Conservation (phyloP, 2,329 filamentous ascomycete genomes). For the Exophiala bonariae region DNA sequence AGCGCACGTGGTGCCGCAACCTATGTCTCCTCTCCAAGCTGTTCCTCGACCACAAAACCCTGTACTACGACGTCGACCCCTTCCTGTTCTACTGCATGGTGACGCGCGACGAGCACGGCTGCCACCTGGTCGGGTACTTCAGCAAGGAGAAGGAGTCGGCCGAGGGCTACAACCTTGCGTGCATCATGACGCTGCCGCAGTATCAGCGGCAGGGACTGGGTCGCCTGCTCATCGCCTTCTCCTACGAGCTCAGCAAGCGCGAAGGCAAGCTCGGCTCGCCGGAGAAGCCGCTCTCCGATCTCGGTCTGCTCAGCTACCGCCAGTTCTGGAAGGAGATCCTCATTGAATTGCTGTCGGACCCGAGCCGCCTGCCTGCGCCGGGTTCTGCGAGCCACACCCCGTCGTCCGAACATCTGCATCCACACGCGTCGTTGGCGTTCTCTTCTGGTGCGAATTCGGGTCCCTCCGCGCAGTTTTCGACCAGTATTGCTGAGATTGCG, state of each 20-base stretch:
- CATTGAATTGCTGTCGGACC: slow-evolving; percentile 77
- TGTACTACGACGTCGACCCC: slow-evolving; percentile 79
- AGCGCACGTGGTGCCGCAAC: slow-evolving; percentile 98
- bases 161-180: slow-evolving; percentile 96
- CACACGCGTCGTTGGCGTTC: slow-evolving; percentile 19
- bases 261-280: slow-evolving; percentile 94
- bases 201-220: slow-evolving; percentile 96
- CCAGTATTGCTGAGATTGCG: slow-evolving; percentile 84
- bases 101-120: slow-evolving; percentile 92
- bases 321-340: slow-evolving; percentile 98
- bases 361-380: slow-evolving; percentile 52
- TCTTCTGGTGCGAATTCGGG: slow-evolving; percentile 11
- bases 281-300: slow-evolving; percentile 92
- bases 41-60: slow-evolving; percentile 96
- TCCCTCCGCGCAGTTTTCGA: slow-evolving; percentile 36
- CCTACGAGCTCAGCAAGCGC: slow-evolving; percentile 92
- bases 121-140: slow-evolving; percentile 98
- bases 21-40: slow-evolving; percentile 93
- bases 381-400: slow-evolving; percentile 25
- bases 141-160: slow-evolving; percentile 97
- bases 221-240: slow-evolving; percentile 91
- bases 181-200: slow-evolving; percentile 93
- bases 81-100: slow-evolving; percentile 92
- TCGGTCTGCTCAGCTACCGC: slow-evolving; percentile 89
- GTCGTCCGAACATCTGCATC: slow-evolving; percentile 25